phyloP scores from a whole-genome alignment of 2,329 filamentous ascomycete species.

The Intubia oerlemansii region DNA sequence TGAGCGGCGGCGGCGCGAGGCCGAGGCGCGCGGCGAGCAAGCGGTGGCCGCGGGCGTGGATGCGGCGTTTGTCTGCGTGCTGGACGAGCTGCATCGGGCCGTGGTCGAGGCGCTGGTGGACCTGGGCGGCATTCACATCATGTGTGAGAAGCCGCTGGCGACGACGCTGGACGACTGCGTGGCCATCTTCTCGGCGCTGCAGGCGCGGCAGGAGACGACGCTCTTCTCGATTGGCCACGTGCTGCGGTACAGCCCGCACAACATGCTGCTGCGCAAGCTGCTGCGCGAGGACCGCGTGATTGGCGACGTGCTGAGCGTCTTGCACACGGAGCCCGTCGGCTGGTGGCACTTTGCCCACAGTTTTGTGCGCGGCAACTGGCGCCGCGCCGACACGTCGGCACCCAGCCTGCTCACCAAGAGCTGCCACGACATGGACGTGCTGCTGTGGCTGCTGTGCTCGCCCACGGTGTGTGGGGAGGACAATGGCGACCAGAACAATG shows the following conservation, averaged over 20 bases:
- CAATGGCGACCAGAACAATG: slow-evolving; percentile 14
- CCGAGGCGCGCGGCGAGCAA: slow-evolving; percentile 22
- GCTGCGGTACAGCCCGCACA: slow-evolving; percentile 80
- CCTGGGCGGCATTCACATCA: slow-evolving; percentile 50
- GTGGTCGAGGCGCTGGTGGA: slow-evolving; percentile 55
- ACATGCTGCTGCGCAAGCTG: slow-evolving; percentile 61
- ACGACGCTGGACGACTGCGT: slow-evolving; percentile 62
- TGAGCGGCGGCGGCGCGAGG: slow-evolving; percentile 38
- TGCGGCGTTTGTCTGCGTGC: slow-evolving; percentile 42
- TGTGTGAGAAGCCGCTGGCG: slow-evolving; percentile 89
- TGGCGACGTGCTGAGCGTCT: slow-evolving; percentile 66
- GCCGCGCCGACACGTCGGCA: slow-evolving; percentile 53
- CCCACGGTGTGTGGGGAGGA: too few species aligned
- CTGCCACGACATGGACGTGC: slow-evolving; percentile 85
- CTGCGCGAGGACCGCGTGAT: slow-evolving; percentile 55
- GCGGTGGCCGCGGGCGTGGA: slow-evolving; percentile 33
- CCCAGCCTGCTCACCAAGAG: slow-evolving; percentile 83
- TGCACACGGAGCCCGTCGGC: slow-evolving; percentile 86
- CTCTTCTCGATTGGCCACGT: slow-evolving; percentile 91
- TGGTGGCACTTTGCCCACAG: slow-evolving; percentile 92
- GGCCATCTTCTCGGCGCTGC: slow-evolving; percentile 42
- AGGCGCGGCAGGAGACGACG: slow-evolving; percentile 11
- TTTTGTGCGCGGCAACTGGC: slow-evolving; percentile 88
- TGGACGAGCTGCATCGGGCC: slow-evolving; percentile 75
- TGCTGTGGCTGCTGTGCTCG: slow-evolving; percentile 68